A percentile compares a stretch with the other conserved stretches of the same genome.
Evolutionary conservation across 83 land plant genomes (phyloP).

Genomic region (Thuja plicata): DNA sequence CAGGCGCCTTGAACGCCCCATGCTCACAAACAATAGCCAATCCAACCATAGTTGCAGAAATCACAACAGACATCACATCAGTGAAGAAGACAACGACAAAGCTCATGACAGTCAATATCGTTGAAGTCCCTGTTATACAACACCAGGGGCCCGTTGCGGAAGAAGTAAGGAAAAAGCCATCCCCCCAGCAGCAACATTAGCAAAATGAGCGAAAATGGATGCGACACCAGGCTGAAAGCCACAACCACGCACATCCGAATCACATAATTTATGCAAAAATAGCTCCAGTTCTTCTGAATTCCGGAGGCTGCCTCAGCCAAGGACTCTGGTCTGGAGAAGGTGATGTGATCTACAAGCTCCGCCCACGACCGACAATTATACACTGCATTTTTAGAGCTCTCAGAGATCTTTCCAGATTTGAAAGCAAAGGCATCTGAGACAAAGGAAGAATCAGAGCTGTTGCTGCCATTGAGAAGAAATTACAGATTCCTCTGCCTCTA

Average conservation of each 20-base stretch:
- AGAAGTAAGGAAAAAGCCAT: slow-evolving; percentile 27
- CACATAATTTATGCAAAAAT: slow-evolving; percentile 32
- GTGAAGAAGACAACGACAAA: slow-evolving; percentile 22
- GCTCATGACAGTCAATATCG: slow-evolving; percentile 16
- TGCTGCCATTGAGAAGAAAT: slow-evolving; percentile 19
- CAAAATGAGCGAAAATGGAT: slow-evolving; percentile 25
- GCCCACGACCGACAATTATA: slow-evolving; percentile 31
- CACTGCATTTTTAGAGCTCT: slow-evolving; percentile 26
- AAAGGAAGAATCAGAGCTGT: not conserved
- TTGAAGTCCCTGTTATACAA: slow-evolving; percentile 20
- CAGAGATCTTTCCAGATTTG: slow-evolving; percentile 36
- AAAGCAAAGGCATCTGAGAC: slow-evolving; percentile 15
- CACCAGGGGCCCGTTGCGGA: slow-evolving; percentile 29
- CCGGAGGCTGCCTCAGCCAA: slow-evolving; percentile 26
- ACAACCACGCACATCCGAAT: slow-evolving; percentile 10
- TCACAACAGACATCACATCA: no score
- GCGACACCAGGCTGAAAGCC: slow-evolving; percentile 31
- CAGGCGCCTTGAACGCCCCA: slow-evolving; percentile 37
- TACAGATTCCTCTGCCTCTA: not conserved
- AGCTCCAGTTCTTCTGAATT: slow-evolving; percentile 22
- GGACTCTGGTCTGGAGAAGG: slow-evolving; percentile 37
- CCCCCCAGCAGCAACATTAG: slow-evolving; percentile 20
- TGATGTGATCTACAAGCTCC: slow-evolving; percentile 34
- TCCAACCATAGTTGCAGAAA: slow-evolving; percentile 30
- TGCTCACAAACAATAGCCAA: slow-evolving; percentile 23